Evolutionary conservation across 257 asterid species (phyloP), one percentile per base, ranked within the genome.

Genomic region (Marsdenia floribunda): DNA sequence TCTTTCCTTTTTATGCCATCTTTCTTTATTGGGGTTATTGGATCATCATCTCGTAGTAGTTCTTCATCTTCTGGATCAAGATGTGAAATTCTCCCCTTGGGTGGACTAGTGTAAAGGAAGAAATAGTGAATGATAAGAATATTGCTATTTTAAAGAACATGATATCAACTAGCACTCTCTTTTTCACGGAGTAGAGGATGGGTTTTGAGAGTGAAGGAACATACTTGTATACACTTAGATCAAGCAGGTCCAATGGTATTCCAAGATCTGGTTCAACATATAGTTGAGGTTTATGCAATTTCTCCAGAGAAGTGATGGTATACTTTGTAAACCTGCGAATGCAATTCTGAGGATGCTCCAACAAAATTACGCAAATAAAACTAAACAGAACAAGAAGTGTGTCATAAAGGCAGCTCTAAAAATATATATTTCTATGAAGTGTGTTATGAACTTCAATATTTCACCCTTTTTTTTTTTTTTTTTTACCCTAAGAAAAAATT

Each of bases 191-290:
- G 8, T 13, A 10, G 14, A 54, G 50, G 53, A 44, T 14, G 55
- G 15, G 13, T 26, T 18, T 33, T 52, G 49, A 18, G 19, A 71
- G 19, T 8, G 40, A 19, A 29, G 68, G 61, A 70, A 82, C 84
- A 81, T 92, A 95, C 99, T 90, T 92, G 85, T 90, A 95, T 42
- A 95, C 96, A 70, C 96, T 92, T 79, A 94, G 90, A 86, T 94
- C 99, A 86, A 94, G 99, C 75, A 94, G 91, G 85, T 94, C 99
- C 59, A 92, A 90, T 1, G 99, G 97, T 79, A 92, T 94, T 77
- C 97, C 99, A 42, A 94, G 89, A 86, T 94, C 99, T 44, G 99
- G 99, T 77, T 94, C 97, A 75, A 94, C 95, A 58, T 94, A 79
- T 53, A 94, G 85, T 81, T 87, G 93, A 73, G 99, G 97, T 82